A percentile compares a stretch with the other conserved stretches of the same genome.
These are phyloP conservation scores for Clonostachys solani DNA, from an alignment of 2,329 filamentous ascomycete species.

Conservation along the genomic window DNA sequence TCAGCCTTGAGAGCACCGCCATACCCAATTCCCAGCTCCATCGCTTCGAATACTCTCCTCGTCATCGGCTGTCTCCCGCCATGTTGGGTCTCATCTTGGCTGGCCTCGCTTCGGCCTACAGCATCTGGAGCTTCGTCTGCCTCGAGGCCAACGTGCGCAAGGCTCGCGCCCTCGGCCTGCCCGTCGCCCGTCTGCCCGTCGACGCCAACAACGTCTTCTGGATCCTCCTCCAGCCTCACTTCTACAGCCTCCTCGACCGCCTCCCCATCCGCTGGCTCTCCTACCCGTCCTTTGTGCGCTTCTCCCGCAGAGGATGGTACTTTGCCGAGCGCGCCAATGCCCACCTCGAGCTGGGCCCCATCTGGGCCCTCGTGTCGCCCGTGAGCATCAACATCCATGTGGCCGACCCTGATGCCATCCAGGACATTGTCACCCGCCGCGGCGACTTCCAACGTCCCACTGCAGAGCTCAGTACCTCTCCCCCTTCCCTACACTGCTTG, in stretches of 20 bases:
- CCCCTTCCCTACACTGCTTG: no score
- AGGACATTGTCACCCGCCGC: background rate
- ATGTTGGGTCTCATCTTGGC: no score
- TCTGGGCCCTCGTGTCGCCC: conserved; percentile 5
- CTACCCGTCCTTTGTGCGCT: conserved; percentile 20
- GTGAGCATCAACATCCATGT: conserved; percentile 3
- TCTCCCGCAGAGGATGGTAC: conserved; percentile 21
- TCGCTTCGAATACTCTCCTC: no score
- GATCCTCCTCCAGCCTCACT: conserved; percentile 15
- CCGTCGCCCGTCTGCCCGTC: conserved; percentile 21
- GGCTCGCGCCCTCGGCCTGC: conserved; percentile 21
- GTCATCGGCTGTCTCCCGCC: no score
- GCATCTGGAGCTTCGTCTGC: no score
- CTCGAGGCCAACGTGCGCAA: background rate
- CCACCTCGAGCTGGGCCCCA: conserved; percentile 17
- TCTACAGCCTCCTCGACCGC: conserved; percentile 8
- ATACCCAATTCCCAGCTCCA: no score
- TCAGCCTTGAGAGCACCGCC: no score
- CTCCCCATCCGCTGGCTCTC: conserved; percentile 11
- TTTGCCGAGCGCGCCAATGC: conserved; percentile 12
- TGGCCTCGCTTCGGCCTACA: no score
- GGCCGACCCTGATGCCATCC: conserved; percentile 3
- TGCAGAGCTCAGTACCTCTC: no score
- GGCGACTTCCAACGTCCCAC: background rate
- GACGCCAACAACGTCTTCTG: conserved; percentile 21